A percentile compares a stretch with the other conserved stretches of the same genome.
These are phyloP conservation scores for Herpetospermum pedunculosum DNA, from an alignment of 306 rosid genomes.

Conservation along the genomic window DNA sequence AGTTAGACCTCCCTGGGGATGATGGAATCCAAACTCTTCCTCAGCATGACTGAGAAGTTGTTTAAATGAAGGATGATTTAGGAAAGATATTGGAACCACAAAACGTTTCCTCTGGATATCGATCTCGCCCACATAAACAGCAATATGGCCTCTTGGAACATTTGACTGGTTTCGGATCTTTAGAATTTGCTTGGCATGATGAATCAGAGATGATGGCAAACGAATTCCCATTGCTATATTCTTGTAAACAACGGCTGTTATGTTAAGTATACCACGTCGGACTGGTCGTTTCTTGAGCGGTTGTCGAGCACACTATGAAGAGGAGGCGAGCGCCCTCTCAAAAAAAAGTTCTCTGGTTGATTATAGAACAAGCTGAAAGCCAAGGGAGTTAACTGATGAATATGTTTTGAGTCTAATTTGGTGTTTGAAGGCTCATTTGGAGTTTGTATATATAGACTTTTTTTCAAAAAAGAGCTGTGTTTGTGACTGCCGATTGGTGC, in stretches of 20 bases:
- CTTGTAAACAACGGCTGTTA: neutral
- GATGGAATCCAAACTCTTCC: conserved; percentile 37
- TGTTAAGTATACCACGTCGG: too few relatives aligned
- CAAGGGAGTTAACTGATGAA: neutral
- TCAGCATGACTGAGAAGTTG: conserved; percentile 17
- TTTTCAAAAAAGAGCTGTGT: neutral
- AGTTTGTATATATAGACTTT: neutral
- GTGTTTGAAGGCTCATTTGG: conserved; percentile 1
- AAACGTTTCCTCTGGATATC: conserved; percentile 2
- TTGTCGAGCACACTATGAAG: neutral
- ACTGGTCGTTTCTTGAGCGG: neutral
- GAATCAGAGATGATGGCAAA: neutral
- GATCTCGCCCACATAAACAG: conserved; percentile 4
- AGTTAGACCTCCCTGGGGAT: conserved; percentile 37
- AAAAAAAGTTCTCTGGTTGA: neutral
- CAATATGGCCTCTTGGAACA: conserved; percentile 8
- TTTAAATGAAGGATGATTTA: conserved; percentile 15
- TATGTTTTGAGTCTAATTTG: neutral
- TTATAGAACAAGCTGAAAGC: too few relatives aligned
- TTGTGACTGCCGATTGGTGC: neutral
- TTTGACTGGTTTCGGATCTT: neutral
- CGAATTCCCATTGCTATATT: neutral
- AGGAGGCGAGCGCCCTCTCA: neutral
- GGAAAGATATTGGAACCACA: conserved; percentile 16
- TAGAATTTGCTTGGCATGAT: neutral